A percentile compares a stretch with the other conserved stretches of the same genome.
These are phyloP conservation scores for Trichophyton benhamiae DNA, from an alignment of 2,329 filamentous ascomycete species.

Conservation along the genomic window DNA sequence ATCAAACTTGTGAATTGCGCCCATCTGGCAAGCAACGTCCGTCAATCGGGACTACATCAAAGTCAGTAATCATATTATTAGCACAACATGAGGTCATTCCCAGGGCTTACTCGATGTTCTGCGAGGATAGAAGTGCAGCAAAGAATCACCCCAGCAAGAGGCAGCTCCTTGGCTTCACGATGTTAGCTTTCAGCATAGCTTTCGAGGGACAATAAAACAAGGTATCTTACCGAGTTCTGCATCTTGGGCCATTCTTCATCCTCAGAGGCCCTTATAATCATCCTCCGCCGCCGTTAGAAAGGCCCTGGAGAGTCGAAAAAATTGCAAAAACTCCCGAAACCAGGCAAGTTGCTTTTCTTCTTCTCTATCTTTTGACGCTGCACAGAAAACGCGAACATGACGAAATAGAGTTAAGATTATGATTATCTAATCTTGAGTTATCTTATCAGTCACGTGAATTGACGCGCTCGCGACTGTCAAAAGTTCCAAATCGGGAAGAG, in stretches of 20 bases:
- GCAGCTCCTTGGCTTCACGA: conserved; percentile 43
- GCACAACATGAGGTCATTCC: conserved; percentile 7
- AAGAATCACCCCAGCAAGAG: conserved; percentile 60
- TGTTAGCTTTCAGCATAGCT: conserved; percentile 17
- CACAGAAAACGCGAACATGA: not conserved
- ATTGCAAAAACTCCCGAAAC: too few relatives aligned
- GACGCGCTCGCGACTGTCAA: not conserved
- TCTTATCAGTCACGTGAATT: not conserved
- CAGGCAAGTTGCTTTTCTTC: not conserved
- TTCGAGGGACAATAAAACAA: not conserved
- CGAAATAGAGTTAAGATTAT: not conserved
- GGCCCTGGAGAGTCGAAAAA: not conserved
- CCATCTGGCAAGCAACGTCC: conserved; percentile 57
- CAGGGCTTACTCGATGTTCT: conserved; percentile 56
- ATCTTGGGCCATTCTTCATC: conserved; percentile 33
- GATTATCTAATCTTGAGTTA: not conserved
- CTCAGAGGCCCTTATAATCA: conserved; percentile 11
- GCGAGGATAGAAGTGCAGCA: conserved; percentile 79
- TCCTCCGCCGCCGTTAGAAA: not conserved
- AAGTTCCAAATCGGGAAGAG: not conserved
- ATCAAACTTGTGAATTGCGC: conserved; percentile 76
- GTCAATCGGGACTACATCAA: conserved; percentile 28
- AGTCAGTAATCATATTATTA: not conserved
- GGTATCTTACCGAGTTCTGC: conserved; percentile 21
- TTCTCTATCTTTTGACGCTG: not conserved